Percentiles rank a stretch among this genome's conserved stretches.
Evolutionary conservation across 257 asterid genomes (phyloP).

Genomic region (Paulownia fortunei): DNA sequence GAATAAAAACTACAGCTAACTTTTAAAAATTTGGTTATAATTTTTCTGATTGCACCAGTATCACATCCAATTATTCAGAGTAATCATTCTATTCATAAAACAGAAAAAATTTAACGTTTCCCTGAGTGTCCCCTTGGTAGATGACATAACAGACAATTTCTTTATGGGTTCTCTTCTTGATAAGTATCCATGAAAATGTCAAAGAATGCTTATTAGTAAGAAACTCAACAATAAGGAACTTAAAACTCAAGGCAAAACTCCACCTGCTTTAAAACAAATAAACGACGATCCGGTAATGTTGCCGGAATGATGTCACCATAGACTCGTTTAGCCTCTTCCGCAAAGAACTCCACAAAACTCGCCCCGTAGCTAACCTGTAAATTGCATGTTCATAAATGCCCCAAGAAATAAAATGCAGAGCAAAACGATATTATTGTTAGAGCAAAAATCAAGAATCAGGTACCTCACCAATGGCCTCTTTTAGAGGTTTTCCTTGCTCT

Average conservation of each 20-base stretch:
- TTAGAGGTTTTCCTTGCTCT: conserved; percentile 96
- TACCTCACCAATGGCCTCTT: conserved; percentile 99
- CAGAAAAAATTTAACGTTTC: background rate
- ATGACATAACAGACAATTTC: background rate
- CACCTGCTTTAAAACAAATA: conserved; percentile 95
- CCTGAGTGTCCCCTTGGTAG: conserved; percentile 2
- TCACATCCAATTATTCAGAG: background rate
- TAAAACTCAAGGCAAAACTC: background rate
- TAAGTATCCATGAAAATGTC: conserved; percentile 4
- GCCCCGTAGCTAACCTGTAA: conserved; percentile 90
- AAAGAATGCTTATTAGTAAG: conserved; percentile 2
- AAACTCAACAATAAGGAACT: background rate
- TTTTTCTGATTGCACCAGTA: conserved; percentile 7
- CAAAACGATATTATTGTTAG: conserved; percentile 7
- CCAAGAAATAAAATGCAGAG: conserved; percentile 12
- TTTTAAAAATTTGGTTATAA: background rate
- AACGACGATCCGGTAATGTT: conserved; percentile 86
- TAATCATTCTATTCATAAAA: conserved; percentile 4
- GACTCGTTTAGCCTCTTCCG: conserved; percentile 96
- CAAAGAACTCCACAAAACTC: conserved; percentile 84
- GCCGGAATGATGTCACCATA: conserved; percentile 97
- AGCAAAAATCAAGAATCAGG: conserved; percentile 28
- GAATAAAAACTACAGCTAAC: background rate
- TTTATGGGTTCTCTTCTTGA: background rate
- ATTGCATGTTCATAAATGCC: conserved; percentile 30